A percentile compares a stretch with the other conserved stretches of the same genome.
Evolutionary conservation across 148 eudicot species (phyloP).

Genomic region (Rhododendron henanense): DNA sequence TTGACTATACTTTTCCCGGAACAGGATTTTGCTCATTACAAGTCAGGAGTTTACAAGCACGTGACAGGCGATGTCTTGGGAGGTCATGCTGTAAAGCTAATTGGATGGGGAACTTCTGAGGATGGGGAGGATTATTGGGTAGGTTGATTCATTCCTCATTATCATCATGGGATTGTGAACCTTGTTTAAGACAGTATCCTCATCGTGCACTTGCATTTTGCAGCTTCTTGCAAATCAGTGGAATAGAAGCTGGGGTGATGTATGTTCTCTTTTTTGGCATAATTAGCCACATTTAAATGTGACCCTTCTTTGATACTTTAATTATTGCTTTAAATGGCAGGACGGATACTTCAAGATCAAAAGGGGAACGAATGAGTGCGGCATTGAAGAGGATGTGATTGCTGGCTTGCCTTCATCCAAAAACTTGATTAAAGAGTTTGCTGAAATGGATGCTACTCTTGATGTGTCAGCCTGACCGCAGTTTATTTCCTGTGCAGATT

Average conservation of each 20-base stretch:
- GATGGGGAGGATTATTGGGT: constrained; percentile 97
- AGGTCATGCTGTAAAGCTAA: constrained; percentile 95
- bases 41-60: constrained; percentile 90
- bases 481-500: neutral
- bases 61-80: constrained; percentile 66
- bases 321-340: constrained; percentile 33
- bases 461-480: constrained; percentile 28
- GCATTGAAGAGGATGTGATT: constrained; percentile 67
- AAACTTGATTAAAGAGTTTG: constrained; percentile 40
- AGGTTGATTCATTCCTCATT: constrained; percentile 8
- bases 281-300: neutral
- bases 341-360: constrained; percentile 91
- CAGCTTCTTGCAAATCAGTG: constrained; percentile 96
- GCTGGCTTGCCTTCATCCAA: constrained; percentile 78
- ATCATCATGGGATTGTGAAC: neutral
- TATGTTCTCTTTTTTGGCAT: constrained; percentile 29
- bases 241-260: constrained; percentile 97
- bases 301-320: neutral
- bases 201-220: constrained; percentile 16
- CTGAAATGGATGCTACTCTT: constrained; percentile 25
- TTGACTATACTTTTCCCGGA: neutral
- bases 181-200: neutral
- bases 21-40: constrained; percentile 94
- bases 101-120: constrained; percentile 90
- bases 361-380: constrained; percentile 90